Conservation (phyloP, 331 rosid species). For the Dryas integrifolia region DNA sequence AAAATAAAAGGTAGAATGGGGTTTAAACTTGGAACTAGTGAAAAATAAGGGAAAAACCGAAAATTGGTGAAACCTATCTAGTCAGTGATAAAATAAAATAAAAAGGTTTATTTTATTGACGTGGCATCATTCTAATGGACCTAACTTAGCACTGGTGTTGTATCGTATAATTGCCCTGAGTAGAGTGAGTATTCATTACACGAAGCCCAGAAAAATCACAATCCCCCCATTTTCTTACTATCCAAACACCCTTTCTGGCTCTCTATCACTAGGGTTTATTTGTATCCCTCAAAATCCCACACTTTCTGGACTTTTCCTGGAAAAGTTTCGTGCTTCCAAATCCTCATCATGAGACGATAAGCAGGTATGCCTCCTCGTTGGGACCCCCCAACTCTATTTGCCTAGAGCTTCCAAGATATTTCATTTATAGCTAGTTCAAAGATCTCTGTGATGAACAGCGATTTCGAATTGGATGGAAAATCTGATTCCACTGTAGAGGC, state of each 20-base stretch:
- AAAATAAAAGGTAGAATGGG: too few relatives aligned
- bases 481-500: slow-evolving; percentile 34
- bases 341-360: not conserved
- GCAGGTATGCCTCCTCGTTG: slow-evolving; percentile 25
- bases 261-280: slow-evolving; percentile 35
- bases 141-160: not conserved
- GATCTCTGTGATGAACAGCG: slow-evolving; percentile 53
- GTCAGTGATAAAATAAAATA: not conserved
- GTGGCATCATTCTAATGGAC: slow-evolving; percentile 17
- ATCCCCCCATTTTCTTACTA: slow-evolving; percentile 21
- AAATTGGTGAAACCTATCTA: not conserved
- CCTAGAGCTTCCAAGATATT: slow-evolving; percentile 38
- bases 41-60: not conserved
- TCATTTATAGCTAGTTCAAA: slow-evolving; percentile 8
- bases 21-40: too few relatives aligned
- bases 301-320: slow-evolving; percentile 4
- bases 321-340: not conserved
- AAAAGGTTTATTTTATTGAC: not conserved
- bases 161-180: not conserved
- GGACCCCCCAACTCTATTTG: slow-evolving; percentile 18
- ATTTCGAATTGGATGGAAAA: slow-evolving; percentile 36
- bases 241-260: slow-evolving; percentile 20
- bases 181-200: not conserved
- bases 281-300: slow-evolving; percentile 4
- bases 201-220: slow-evolving; percentile 24